Conservation (phyloP, 1,139 yeast genomes). For the Magnusiomyces fungicola region DNA sequence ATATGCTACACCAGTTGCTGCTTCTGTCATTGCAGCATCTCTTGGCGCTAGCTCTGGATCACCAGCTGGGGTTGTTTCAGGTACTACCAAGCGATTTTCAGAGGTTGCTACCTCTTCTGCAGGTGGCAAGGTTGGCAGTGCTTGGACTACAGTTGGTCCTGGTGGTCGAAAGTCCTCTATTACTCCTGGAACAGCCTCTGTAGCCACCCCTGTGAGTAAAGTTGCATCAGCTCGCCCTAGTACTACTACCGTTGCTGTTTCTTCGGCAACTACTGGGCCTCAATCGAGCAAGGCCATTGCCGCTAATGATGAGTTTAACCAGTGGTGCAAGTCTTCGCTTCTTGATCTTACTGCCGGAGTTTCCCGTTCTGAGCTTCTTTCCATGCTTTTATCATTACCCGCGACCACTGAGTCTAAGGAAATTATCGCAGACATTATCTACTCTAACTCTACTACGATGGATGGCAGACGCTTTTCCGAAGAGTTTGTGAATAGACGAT, state of each 20-base stretch:
- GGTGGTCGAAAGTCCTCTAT: slow-evolving; percentile 28
- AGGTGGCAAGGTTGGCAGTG: slow-evolving; percentile 21
- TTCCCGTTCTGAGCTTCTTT: slow-evolving; percentile 52
- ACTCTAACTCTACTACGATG: slow-evolving; percentile 83
- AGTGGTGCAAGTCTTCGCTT: slow-evolving; percentile 80
- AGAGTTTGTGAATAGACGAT: slow-evolving; percentile 77
- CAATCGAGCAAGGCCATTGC: slow-evolving; percentile 25
- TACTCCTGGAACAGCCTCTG: slow-evolving; percentile 19
- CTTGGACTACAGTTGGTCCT: slow-evolving; percentile 36
- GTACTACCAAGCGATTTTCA: slow-evolving; percentile 8
- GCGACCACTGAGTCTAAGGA: slow-evolving; percentile 63
- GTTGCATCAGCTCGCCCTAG: slow-evolving; percentile 26
- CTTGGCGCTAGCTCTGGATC: no score
- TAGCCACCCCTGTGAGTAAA: slow-evolving; percentile 18
- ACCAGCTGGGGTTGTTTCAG: no score
- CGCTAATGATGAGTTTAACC: slow-evolving; percentile 53
- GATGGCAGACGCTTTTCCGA: slow-evolving; percentile 92
- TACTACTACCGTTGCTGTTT: slow-evolving; percentile 24
- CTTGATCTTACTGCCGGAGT: slow-evolving; percentile 64
- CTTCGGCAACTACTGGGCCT: slow-evolving; percentile 37
- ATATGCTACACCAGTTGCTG: not conserved
- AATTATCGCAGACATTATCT: slow-evolving; percentile 87
- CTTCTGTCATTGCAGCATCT: not conserved
- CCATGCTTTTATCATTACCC: slow-evolving; percentile 76
- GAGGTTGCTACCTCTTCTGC: slow-evolving; percentile 21